phyloP scores from a whole-genome alignment of 2,329 filamentous ascomycete genomes.

The Microsporum canis region DNA sequence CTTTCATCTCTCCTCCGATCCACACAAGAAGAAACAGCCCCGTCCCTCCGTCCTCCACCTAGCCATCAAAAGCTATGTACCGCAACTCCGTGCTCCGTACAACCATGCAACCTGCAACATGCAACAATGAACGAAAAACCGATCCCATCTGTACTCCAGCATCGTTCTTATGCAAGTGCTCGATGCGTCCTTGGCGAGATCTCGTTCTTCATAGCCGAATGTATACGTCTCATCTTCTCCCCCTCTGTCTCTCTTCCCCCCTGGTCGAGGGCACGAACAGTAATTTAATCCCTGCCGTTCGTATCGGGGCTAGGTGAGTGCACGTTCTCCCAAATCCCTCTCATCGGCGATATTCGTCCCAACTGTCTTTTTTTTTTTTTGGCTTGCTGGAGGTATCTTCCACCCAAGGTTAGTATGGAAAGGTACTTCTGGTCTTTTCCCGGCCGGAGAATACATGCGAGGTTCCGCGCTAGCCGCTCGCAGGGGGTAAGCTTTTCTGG shows the following conservation, averaged over 20 bases:
- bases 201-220: too few relatives aligned
- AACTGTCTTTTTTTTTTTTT: not conserved
- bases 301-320: not conserved
- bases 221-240: not conserved
- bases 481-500: conserved; percentile 1
- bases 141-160: not conserved
- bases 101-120: too few relatives aligned
- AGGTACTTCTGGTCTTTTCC: not conserved
- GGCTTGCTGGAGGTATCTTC: not conserved
- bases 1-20: not conserved
- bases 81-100: too few relatives aligned
- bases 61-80: not conserved
- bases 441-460: not conserved
- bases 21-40: not conserved
- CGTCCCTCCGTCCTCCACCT: not conserved
- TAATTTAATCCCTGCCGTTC: not conserved
- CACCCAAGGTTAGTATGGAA: not conserved
- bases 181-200: not conserved
- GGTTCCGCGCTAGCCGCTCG: not conserved
- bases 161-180: not conserved
- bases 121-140: too few relatives aligned
- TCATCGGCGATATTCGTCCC: not conserved
- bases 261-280: not conserved
- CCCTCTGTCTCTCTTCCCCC: not conserved
- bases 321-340: not conserved